Percentiles rank a stretch among this genome's conserved stretches.
Evolutionary conservation across 257 asterid species (phyloP).

Genomic region (Plantago ovata): DNA sequence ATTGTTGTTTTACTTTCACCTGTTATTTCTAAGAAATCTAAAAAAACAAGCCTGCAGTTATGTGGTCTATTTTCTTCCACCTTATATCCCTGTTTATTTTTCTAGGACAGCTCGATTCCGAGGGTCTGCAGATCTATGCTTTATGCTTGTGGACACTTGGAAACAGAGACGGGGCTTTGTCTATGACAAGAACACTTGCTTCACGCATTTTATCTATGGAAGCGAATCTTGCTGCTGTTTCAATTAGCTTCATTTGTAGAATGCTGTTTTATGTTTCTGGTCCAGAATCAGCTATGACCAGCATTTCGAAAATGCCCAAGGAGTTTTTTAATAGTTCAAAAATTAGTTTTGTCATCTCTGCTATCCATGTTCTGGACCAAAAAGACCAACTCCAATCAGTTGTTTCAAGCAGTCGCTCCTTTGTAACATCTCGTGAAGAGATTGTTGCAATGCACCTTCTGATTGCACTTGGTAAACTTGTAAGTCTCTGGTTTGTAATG

Average conservation of each 20-base stretch:
- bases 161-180: constrained; percentile 63
- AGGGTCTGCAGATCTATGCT: constrained; percentile 79
- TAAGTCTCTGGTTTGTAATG: constrained; percentile 36
- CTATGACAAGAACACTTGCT: constrained; percentile 59
- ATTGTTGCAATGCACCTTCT: constrained; percentile 62
- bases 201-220: constrained; percentile 64
- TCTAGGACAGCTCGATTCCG: constrained; percentile 76
- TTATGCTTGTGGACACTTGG: constrained; percentile 80
- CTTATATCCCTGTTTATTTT: constrained; percentile 27
- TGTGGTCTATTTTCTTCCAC: constrained; percentile 1
- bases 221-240: constrained; percentile 51
- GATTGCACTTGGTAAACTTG: constrained; percentile 69
- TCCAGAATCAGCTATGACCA: constrained; percentile 57
- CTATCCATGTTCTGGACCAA: constrained; percentile 72
- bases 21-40: not conserved
- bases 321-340: constrained; percentile 61
- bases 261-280: constrained; percentile 69
- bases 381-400: constrained; percentile 63
- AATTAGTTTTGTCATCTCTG: constrained; percentile 59
- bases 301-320: constrained; percentile 81
- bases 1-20: no score
- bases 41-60: not conserved
- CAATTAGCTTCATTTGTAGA: constrained; percentile 68
- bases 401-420: constrained; percentile 66
- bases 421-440: constrained; percentile 51